These are phyloP conservation scores for Aspergillus tamarii DNA, from an alignment of 2,329 filamentous ascomycete species.

Conservation along the genomic window DNA sequence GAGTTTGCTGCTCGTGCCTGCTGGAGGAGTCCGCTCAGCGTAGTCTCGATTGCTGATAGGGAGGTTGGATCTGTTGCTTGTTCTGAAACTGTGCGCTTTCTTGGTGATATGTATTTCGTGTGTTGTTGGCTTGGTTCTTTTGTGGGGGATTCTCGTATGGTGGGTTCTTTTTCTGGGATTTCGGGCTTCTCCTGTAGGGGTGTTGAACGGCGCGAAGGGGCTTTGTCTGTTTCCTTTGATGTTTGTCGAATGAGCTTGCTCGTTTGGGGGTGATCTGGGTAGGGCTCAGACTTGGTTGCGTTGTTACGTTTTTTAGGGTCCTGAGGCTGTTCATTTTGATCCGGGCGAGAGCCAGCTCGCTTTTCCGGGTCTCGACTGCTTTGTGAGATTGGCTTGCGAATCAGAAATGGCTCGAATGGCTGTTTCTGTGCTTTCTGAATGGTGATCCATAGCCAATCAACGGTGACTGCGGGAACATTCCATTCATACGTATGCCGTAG, in stretches of 20 bases:
- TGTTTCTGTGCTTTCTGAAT: slow-evolving; percentile 59
- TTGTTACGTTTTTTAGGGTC: slow-evolving; percentile 13
- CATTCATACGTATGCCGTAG: slow-evolving; percentile 74
- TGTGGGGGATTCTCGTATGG: background rate
- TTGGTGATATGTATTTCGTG: slow-evolving; percentile 2
- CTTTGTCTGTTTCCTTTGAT: background rate
- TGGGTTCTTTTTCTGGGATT: slow-evolving; percentile 1
- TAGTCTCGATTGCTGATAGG: slow-evolving; percentile 38
- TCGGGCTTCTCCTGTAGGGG: background rate
- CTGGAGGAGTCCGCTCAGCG: slow-evolving; percentile 46
- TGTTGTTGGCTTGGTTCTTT: slow-evolving; percentile 1
- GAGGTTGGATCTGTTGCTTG: slow-evolving; percentile 20
- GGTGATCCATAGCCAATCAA: slow-evolving; percentile 84
- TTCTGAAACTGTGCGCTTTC: slow-evolving; percentile 23
- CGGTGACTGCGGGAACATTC: slow-evolving; percentile 77
- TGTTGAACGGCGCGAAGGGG: background rate
- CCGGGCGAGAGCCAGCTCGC: slow-evolving; percentile 25
- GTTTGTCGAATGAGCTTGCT: background rate
- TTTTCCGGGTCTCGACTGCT: slow-evolving; percentile 23
- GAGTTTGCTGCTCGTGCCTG: slow-evolving; percentile 41
- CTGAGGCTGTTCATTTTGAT: slow-evolving; percentile 9
- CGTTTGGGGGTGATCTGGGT: background rate
- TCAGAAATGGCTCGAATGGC: slow-evolving; percentile 51
- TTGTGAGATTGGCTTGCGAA: slow-evolving; percentile 31
- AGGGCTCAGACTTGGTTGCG: background rate